Evolutionary conservation across 164 flowering plant species (phyloP), one percentile per base, ranked within the genome.

Genomic region (Cinnamomum micranthum): DNA sequence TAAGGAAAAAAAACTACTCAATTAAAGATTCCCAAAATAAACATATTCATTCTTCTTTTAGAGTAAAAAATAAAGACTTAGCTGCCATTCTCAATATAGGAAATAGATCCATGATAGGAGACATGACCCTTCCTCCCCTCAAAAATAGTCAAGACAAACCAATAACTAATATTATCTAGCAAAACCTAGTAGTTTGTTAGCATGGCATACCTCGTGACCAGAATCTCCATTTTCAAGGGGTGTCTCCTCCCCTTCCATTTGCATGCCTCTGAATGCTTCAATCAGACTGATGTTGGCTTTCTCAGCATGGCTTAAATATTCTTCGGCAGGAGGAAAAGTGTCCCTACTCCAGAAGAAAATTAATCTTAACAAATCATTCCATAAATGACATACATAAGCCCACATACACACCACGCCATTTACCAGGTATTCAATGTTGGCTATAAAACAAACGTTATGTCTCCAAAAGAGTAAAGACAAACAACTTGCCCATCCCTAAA

Each of bases 181-280:
- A 68, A 31, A 4, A 17, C 25, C 25, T 6, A 33, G 28, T 17
- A 6, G 50, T 22, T 23, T 27, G 68, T 24, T 28, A 41, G 28
- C 71, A 52, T 51, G 27, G 47, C 20, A 68, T 83, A 85, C 90
- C 89, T 86, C 89, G 69, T 84, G 84, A 77, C 77, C 77, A 6
- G 75, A 71, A 64, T 70, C 87, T 74, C 91, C 91, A 80, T 88
- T 86, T 85, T 86, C 89, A 60, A 78, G 77, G 31, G 83, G 83
- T 50, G 62, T 70, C 68, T 76, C 81, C 52, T 66, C 79, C n/a
- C 78, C 87, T 62, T 85, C 85, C 70, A 86, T 60, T 74, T 80
- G 83, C 89, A 88, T 83, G 83, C 75, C 84, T 82, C 79, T 88
- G 71, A 88, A 88, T 72, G 78, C 83, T 74, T 88, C 91, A 71